Conservation (phyloP, 2,329 filamentous ascomycete genomes). For the Blastomyces gilchristii region DNA sequence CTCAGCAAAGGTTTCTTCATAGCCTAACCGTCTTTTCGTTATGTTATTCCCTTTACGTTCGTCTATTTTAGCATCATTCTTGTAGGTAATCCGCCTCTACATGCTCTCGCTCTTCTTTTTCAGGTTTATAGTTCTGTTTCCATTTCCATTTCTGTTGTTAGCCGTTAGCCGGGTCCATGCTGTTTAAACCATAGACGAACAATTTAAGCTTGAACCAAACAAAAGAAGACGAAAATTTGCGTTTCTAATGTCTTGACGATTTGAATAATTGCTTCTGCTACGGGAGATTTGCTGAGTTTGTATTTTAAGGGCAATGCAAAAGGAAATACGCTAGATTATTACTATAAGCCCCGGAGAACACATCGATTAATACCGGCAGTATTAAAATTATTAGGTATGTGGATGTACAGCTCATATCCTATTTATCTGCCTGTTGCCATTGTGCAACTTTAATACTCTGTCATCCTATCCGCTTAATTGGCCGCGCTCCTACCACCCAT, state of each 20-base stretch:
- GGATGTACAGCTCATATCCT: not conserved
- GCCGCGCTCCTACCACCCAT: not conserved
- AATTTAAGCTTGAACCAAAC: not conserved
- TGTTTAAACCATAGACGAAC: not conserved
- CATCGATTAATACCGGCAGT: not conserved
- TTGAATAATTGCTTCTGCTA: not conserved
- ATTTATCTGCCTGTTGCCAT: not conserved
- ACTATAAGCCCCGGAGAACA: not conserved
- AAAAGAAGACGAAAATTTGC: not conserved
- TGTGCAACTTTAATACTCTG: not conserved
- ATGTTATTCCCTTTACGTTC: not conserved
- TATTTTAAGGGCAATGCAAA: not conserved
- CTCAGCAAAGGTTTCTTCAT: conserved; percentile 58
- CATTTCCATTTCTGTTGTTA: not conserved
- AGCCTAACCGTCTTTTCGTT: conserved; percentile 1
- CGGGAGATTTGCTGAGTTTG: not conserved
- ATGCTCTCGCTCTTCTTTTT: not conserved
- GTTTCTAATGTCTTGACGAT: not conserved
- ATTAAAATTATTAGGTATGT: not conserved
- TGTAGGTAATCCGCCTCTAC: not conserved
- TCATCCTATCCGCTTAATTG: not conserved
- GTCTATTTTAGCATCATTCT: not conserved
- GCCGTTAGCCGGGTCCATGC: not conserved
- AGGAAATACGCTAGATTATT: not conserved
- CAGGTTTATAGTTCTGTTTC: not conserved